These are phyloP conservation scores for Globomyces pollinis-pini DNA, from an alignment of 192 early-diverging fungal genomes.

Conservation along the genomic window DNA sequence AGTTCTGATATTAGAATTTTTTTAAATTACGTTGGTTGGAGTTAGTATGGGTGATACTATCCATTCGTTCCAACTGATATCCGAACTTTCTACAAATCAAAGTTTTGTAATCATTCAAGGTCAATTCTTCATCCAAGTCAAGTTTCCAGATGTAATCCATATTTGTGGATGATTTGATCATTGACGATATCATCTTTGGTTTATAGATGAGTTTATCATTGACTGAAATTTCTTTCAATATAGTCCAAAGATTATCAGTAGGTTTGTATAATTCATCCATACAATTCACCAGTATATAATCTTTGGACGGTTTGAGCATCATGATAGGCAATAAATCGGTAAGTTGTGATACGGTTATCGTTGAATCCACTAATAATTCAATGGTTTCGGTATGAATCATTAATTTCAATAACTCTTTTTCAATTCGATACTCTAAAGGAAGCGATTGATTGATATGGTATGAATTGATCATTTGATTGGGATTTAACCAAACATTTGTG, in stretches of 20 bases:
- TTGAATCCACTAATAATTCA: background rate
- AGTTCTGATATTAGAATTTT: too few relatives aligned
- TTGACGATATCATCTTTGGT: too few relatives aligned
- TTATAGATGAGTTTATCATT: background rate
- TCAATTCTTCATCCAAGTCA: too few relatives aligned
- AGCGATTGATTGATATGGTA: slow-evolving; percentile 4
- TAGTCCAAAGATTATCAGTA: background rate
- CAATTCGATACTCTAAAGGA: background rate
- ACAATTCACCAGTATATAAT: background rate
- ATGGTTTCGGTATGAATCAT: background rate
- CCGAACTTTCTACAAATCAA: too few relatives aligned
- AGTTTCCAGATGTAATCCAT: too few relatives aligned
- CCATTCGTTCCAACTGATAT: too few relatives aligned
- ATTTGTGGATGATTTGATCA: too few relatives aligned
- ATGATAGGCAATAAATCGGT: background rate
- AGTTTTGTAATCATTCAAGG: too few relatives aligned
- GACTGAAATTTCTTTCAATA: slow-evolving; percentile 1
- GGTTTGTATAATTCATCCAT: background rate
- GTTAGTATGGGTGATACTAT: too few relatives aligned
- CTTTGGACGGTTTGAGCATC: background rate
- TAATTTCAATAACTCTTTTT: background rate
- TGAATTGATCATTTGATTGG: slow-evolving; percentile 8
- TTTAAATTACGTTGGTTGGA: too few relatives aligned
- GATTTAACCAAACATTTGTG: slow-evolving; percentile 19
- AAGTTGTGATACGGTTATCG: background rate